Conservation (phyloP, 805 yeast species). For the Saturnispora zaruensis region DNA sequence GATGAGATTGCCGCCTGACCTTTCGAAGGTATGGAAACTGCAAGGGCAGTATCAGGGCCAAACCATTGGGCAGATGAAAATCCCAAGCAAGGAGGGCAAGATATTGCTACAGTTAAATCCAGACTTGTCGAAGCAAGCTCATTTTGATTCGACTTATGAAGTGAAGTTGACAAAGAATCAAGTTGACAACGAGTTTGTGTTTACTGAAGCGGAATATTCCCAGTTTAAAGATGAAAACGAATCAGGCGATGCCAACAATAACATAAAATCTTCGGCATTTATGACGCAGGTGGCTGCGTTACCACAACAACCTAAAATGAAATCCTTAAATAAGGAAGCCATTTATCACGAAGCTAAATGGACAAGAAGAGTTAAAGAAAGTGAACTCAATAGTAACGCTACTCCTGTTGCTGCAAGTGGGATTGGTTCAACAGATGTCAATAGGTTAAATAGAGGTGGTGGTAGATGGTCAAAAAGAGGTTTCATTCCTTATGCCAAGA, state of each 20-base stretch:
- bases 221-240: constrained; percentile 38
- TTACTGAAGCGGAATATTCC: constrained; percentile 75
- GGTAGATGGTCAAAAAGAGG: constrained; percentile 7
- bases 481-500: constrained; percentile 72
- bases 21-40: constrained; percentile 74
- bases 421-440: constrained; percentile 23
- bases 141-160: constrained; percentile 80
- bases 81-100: constrained; percentile 32
- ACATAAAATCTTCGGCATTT: constrained; percentile 26
- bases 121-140: constrained; percentile 35
- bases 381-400: constrained; percentile 12
- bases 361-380: constrained; percentile 22
- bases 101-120: constrained; percentile 54
- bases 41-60: constrained; percentile 57
- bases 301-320: constrained; percentile 45
- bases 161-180: constrained; percentile 66
- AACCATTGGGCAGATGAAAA: constrained; percentile 71
- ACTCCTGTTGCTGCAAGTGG: constrained; percentile 16
- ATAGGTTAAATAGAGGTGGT: constrained; percentile 5
- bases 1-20: constrained; percentile 79
- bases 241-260: not conserved
- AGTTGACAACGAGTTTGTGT: constrained; percentile 79
- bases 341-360: constrained; percentile 27
- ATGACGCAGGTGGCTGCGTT: constrained; percentile 43
- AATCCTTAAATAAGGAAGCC: constrained; percentile 32